Percentiles rank a stretch among this genome's conserved stretches.
These are phyloP conservation scores for Cylindrotheca closterium DNA, from an alignment of 108 stramenopile genomes.

Conservation along the genomic window DNA sequence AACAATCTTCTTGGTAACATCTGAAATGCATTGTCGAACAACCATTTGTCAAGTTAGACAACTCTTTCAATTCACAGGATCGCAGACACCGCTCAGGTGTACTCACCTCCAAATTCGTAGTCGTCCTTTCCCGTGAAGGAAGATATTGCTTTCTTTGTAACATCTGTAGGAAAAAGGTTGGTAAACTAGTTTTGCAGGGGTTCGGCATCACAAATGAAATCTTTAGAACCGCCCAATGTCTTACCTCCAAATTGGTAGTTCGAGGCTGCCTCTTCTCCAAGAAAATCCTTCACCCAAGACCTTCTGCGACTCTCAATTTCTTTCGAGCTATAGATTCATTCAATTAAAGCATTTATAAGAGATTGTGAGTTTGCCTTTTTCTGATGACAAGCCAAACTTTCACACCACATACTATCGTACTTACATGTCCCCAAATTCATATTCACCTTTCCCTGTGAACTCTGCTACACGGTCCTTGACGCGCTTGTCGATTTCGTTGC, in stretches of 20 bases:
- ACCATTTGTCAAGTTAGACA: too few relatives aligned
- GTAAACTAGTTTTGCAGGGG: too few relatives aligned
- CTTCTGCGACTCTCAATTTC: slow-evolving; percentile 58
- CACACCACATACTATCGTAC: neutral
- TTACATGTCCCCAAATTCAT: slow-evolving; percentile 65
- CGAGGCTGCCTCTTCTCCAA: slow-evolving; percentile 71
- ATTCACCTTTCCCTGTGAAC: slow-evolving; percentile 72
- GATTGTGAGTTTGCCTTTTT: too few relatives aligned
- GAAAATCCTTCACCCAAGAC: slow-evolving; percentile 64
- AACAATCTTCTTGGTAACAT: slow-evolving; percentile 68
- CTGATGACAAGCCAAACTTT: too few relatives aligned
- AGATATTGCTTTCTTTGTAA: slow-evolving; percentile 62
- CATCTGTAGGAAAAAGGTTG: slow-evolving; percentile 47
- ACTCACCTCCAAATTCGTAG: slow-evolving; percentile 24
- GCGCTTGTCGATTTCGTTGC: slow-evolving; percentile 57
- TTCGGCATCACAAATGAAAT: too few relatives aligned
- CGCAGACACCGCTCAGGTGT: too few relatives aligned
- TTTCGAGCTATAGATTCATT: slow-evolving; percentile 2
- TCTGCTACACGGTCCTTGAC: slow-evolving; percentile 58
- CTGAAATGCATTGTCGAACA: too few relatives aligned
- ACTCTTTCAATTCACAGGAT: too few relatives aligned
- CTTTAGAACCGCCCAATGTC: neutral
- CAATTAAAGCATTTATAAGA: neutral
- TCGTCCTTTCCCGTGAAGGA: slow-evolving; percentile 73
- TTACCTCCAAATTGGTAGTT: slow-evolving; percentile 56